phyloP scores from a whole-genome alignment of 345 rosid species.

The Moricandia moricandioides region DNA sequence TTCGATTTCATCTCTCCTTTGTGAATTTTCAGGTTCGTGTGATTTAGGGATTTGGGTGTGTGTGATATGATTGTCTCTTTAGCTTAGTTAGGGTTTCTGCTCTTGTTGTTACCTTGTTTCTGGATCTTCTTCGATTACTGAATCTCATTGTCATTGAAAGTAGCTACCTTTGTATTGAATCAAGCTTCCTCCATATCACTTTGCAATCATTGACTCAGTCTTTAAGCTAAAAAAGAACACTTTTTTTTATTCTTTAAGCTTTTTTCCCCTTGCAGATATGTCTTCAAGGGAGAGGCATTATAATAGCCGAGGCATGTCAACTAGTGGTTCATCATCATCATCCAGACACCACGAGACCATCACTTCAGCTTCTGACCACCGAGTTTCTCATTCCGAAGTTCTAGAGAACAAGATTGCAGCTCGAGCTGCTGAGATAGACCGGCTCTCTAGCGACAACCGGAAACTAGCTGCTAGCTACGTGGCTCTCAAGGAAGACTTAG shows the following conservation, averaged over 20 bases:
- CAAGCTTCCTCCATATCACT: background rate
- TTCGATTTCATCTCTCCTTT: background rate
- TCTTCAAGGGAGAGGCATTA: conserved; percentile 37
- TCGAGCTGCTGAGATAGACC: conserved; percentile 77
- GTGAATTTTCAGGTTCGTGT: conserved; percentile 27
- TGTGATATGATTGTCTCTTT: background rate
- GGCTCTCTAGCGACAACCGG: conserved; percentile 58
- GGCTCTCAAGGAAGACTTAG: conserved; percentile 59
- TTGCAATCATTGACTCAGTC: background rate
- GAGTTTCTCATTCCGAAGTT: conserved; percentile 42
- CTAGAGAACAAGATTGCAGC: conserved; percentile 65
- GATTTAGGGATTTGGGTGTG: background rate
- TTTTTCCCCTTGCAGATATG: conserved; percentile 16
- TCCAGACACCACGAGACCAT: conserved; percentile 27
- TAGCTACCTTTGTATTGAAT: background rate
- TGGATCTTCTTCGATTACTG: conserved; percentile 3
- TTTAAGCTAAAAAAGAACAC: background rate
- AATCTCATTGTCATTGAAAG: background rate
- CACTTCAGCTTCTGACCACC: conserved; percentile 14
- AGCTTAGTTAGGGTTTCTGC: background rate
- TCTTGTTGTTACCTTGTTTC: background rate
- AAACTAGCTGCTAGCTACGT: conserved; percentile 55
- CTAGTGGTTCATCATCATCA: conserved; percentile 35
- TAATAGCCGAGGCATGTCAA: conserved; percentile 19
- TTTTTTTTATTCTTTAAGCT: background rate